Percentiles rank a stretch among this genome's conserved stretches.
These are phyloP conservation scores for Wickerhamomyces queroliae DNA, from an alignment of 805 yeast species.

Conservation along the genomic window DNA sequence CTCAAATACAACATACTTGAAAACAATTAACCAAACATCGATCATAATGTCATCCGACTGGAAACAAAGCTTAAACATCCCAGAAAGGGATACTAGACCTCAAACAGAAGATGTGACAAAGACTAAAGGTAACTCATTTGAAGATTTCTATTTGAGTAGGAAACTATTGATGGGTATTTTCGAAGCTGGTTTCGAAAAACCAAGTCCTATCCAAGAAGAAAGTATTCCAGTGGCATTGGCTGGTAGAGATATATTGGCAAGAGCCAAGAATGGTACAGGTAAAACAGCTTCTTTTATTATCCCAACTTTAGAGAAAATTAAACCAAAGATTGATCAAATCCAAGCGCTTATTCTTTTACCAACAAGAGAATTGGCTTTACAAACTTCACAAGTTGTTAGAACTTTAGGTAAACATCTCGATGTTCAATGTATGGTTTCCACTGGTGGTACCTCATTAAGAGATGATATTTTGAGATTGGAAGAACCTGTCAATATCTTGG, in stretches of 20 bases:
- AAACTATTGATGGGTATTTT: slow-evolving; percentile 96
- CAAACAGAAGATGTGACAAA: slow-evolving; percentile 94
- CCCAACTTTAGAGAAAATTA: slow-evolving; percentile 84
- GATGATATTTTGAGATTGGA: slow-evolving; percentile 92
- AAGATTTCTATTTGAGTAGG: slow-evolving; percentile 86
- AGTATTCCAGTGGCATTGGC: slow-evolving; percentile 92
- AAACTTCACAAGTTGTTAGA: slow-evolving; percentile 95
- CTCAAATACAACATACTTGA: not conserved
- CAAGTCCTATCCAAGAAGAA: slow-evolving; percentile 97
- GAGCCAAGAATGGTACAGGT: slow-evolving; percentile 99
- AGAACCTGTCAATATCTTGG: slow-evolving; percentile 90
- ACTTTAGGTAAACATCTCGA: slow-evolving; percentile 93
- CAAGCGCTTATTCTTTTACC: slow-evolving; percentile 95
- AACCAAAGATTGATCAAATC: slow-evolving; percentile 76
- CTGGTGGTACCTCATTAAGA: slow-evolving; percentile 92
- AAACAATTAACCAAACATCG: not conserved
- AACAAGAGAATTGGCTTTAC: slow-evolving; percentile 95
- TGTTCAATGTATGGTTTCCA: slow-evolving; percentile 92
- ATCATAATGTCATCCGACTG: slow-evolving; percentile 49
- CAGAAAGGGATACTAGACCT: slow-evolving; percentile 85
- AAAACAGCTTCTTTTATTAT: slow-evolving; percentile 97
- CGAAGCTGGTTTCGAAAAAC: slow-evolving; percentile 98
- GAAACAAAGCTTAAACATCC: slow-evolving; percentile 71
- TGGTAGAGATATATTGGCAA: slow-evolving; percentile 92
- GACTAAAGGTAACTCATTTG: slow-evolving; percentile 87